phyloP scores from a whole-genome alignment of 1,139 yeast genomes.

The Geotrichum candidum region DNA sequence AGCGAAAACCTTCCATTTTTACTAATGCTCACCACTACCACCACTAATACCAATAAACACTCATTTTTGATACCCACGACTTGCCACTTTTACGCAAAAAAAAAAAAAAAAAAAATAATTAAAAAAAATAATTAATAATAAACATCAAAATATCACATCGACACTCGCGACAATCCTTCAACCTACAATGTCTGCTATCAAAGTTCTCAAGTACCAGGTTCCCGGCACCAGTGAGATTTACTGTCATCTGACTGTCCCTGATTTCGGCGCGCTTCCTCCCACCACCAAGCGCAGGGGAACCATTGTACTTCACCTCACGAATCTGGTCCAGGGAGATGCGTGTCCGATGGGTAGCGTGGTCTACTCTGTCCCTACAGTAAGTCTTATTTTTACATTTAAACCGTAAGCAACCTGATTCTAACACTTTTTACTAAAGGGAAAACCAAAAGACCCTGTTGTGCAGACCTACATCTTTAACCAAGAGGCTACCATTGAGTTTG shows the following conservation, averaged over 20 bases:
- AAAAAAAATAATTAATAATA: too few species aligned
- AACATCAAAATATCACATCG: neutral
- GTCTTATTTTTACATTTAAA: neutral
- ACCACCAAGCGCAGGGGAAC: neutral
- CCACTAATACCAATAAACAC: neutral
- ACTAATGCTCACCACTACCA: neutral
- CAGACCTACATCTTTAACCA: conserved; percentile 11
- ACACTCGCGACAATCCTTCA: neutral
- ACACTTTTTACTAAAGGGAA: neutral
- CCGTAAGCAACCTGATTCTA: neutral
- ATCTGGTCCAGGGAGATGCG: neutral
- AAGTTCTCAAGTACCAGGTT: conserved; percentile 5
- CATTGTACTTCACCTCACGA: conserved; percentile 8
- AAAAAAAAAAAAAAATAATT: neutral
- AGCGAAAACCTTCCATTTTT: neutral
- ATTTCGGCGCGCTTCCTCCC: neutral
- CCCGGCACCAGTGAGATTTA: conserved; percentile 5
- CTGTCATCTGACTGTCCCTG: conserved; percentile 9
- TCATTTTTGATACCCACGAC: neutral
- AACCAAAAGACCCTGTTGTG: conserved; percentile 5
- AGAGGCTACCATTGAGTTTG: conserved; percentile 14
- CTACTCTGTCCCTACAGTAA: conserved; percentile 15
- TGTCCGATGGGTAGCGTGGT: conserved; percentile 13
- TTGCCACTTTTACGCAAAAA: neutral
- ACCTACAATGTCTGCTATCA: conserved; percentile 1